These are phyloP conservation scores for Gossypium trilobum DNA, from an alignment of 441 rosid genomes.

Conservation along the genomic window DNA sequence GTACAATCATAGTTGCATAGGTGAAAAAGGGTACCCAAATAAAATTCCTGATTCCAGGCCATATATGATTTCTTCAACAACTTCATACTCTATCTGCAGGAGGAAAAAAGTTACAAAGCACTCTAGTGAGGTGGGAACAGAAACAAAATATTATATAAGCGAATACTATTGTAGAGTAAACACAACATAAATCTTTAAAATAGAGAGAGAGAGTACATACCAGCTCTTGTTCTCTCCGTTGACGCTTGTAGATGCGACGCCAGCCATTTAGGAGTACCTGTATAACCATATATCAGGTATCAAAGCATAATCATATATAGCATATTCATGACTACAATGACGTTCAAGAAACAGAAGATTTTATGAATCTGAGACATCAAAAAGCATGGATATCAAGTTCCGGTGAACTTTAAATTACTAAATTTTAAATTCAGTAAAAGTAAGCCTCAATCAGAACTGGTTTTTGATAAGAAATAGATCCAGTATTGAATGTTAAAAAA, in stretches of 20 bases:
- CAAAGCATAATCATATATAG: conserved; percentile 13
- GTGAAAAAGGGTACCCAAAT: conserved; percentile 57
- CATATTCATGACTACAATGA: not conserved
- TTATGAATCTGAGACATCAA: not conserved
- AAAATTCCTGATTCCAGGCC: conserved; percentile 93
- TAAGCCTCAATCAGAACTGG: not conserved
- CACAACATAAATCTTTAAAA: not conserved
- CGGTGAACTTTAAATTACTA: not conserved
- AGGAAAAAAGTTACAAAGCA: conserved; percentile 15
- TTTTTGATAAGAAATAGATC: not conserved
- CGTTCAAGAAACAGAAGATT: not conserved
- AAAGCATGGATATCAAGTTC: not conserved
- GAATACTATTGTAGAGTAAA: not conserved
- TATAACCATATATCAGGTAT: conserved; percentile 11
- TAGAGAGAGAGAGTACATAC: conserved; percentile 23
- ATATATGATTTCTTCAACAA: conserved; percentile 90
- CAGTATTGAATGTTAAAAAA: not conserved
- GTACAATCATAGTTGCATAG: not conserved
- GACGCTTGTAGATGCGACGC: conserved; percentile 76
- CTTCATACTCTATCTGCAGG: conserved; percentile 80
- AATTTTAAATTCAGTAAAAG: not conserved
- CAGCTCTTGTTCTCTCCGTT: conserved; percentile 79
- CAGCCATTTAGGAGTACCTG: conserved; percentile 82
- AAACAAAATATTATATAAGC: not conserved
- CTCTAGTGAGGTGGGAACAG: conserved; percentile 1